Percentiles rank a stretch among this genome's conserved stretches.
These are phyloP conservation scores for Anaeromyces robustus DNA, from an alignment of 192 early-diverging fungal genomes.

Conservation along the genomic window DNA sequence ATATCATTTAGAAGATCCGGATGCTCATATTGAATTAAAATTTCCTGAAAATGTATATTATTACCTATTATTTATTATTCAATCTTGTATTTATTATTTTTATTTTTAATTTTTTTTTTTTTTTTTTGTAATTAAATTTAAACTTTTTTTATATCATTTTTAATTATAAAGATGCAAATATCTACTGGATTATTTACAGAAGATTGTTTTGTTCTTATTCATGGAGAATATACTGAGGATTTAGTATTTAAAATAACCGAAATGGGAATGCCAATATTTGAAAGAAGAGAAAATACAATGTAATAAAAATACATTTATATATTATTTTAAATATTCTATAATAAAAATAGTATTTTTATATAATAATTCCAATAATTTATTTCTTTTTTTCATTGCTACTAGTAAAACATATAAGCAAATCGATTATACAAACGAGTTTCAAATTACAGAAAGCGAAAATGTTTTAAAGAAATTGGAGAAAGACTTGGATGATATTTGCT, in stretches of 20 bases:
- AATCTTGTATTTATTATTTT: constrained; percentile 1
- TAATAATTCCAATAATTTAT: constrained; percentile 28
- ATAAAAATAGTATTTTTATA: not conserved
- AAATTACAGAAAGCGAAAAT: constrained; percentile 5
- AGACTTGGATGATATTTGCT: constrained; percentile 31
- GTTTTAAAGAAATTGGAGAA: constrained; percentile 18
- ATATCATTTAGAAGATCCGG: constrained; percentile 70
- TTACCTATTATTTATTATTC: too few relatives aligned
- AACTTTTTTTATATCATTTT: not conserved
- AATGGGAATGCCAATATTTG: constrained; percentile 63
- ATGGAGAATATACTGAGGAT: constrained; percentile 60
- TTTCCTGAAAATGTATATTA: constrained; percentile 36
- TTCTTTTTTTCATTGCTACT: constrained; percentile 38
- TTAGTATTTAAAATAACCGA: constrained; percentile 48
- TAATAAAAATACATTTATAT: too few relatives aligned
- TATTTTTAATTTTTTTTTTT: not conserved
- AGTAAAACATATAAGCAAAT: constrained; percentile 32
- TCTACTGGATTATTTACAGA: constrained; percentile 65
- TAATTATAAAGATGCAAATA: constrained; percentile 14
- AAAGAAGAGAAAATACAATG: constrained; percentile 26
- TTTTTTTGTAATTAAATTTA: not conserved
- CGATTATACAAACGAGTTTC: not conserved
- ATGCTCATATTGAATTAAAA: constrained; percentile 60
- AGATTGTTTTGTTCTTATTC: constrained; percentile 70
- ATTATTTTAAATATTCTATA: not conserved